Evolutionary conservation across 495 filamentous ascomycete species (phyloP).

Genomic region (Penicillium antarcticum): DNA sequence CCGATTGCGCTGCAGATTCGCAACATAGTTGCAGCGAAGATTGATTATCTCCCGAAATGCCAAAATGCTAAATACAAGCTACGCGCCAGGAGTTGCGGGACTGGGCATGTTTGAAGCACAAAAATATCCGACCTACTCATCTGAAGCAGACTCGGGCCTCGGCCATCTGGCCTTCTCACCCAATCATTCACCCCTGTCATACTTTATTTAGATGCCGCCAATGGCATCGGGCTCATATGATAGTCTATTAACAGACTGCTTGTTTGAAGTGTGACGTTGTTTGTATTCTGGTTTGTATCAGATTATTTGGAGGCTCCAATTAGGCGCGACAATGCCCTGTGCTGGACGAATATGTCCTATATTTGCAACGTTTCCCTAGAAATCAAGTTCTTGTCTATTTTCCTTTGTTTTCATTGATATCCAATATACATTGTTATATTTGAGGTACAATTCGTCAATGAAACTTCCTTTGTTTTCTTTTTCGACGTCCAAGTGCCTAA

Average conservation of each 20-base stretch:
- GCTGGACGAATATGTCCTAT: slow-evolving; percentile 7
- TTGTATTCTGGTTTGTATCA: background rate
- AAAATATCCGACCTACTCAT: slow-evolving; percentile 10
- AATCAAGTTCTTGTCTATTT: background rate
- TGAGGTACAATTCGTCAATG: slow-evolving; percentile 2
- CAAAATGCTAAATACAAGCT: slow-evolving; percentile 2
- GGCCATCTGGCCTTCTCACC: slow-evolving; percentile 10
- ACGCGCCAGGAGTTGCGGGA: slow-evolving; percentile 22
- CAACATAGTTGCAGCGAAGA: slow-evolving; percentile 10
- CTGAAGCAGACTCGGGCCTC: slow-evolving; percentile 6
- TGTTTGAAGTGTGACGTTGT: slow-evolving; percentile 11
- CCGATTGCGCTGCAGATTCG: slow-evolving; percentile 13
- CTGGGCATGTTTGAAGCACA: slow-evolving; percentile 11
- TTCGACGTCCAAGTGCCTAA: slow-evolving; percentile 2
- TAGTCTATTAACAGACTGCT: slow-evolving; percentile 5
- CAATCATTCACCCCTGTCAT: slow-evolving; percentile 12
- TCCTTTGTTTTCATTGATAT: slow-evolving; percentile 3
- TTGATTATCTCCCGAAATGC: background rate
- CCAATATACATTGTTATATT: background rate
- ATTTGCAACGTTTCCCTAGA: slow-evolving; percentile 16
- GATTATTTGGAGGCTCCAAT: slow-evolving; percentile 13
- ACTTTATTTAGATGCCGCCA: background rate
- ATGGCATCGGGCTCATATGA: background rate
- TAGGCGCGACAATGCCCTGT: slow-evolving; percentile 1
- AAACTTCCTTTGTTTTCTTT: slow-evolving; percentile 5